Percentiles rank a stretch among this genome's conserved stretches.
Evolutionary conservation across 164 flowering plant species (phyloP).

Genomic region (Annona squamosa): DNA sequence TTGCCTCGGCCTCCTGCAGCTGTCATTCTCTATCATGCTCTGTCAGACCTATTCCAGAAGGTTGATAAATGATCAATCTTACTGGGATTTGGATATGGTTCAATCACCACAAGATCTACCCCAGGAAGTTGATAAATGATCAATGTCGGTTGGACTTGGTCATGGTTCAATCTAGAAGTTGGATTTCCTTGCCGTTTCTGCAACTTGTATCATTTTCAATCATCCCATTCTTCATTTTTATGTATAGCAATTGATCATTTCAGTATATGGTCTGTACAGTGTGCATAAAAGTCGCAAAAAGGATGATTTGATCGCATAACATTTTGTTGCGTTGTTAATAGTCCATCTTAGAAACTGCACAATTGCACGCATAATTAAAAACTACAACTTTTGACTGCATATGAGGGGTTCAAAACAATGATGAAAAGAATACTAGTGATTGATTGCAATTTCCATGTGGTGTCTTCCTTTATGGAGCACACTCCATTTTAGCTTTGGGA

Average conservation of each 20-base stretch:
- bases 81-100: neutral
- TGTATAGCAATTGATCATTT: conserved; percentile 3
- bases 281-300: neutral
- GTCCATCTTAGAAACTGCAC: too few relatives aligned
- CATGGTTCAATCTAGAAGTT: neutral
- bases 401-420: too few relatives aligned
- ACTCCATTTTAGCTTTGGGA: too few relatives aligned
- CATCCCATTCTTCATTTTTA: conserved; percentile 6
- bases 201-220: neutral
- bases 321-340: too few relatives aligned
- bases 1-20: conserved; percentile 90
- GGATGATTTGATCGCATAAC: too few relatives aligned
- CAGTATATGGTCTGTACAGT: neutral
- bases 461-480: too few relatives aligned
- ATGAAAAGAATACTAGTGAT: too few relatives aligned
- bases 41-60: conserved; percentile 55
- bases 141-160: too few relatives aligned
- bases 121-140: neutral
- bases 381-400: too few relatives aligned
- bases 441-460: too few relatives aligned
- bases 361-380: too few relatives aligned
- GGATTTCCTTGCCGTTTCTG: neutral
- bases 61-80: conserved; percentile 19
- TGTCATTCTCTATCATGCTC: conserved; percentile 57
- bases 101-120: too few relatives aligned